These are phyloP conservation scores for Ophiostoma sp. DNA, from an alignment of 2,329 filamentous ascomycete species.

Conservation along the genomic window DNA sequence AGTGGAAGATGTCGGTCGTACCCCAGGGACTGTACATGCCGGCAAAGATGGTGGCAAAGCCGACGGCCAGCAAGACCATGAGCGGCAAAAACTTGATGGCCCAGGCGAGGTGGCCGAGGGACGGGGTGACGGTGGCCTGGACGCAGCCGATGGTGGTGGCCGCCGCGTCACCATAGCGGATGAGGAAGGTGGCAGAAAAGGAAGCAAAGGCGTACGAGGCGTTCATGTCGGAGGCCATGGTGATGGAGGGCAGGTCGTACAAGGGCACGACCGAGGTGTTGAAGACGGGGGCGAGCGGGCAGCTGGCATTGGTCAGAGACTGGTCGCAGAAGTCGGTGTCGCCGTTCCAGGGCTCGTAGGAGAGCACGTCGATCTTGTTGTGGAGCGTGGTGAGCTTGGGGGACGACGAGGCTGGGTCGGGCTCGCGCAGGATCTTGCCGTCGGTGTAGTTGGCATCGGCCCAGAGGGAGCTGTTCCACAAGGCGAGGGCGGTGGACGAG, in stretches of 20 bases:
- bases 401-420: slow-evolving; percentile 40
- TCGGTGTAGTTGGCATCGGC: slow-evolving; percentile 51
- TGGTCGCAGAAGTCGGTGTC: slow-evolving; percentile 61
- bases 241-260: slow-evolving; percentile 62
- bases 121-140: slow-evolving; percentile 75
- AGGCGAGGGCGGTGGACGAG: slow-evolving; percentile 52
- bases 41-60: slow-evolving; percentile 74
- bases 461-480: slow-evolving; percentile 56
- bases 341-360: slow-evolving; percentile 62
- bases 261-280: slow-evolving; percentile 34
- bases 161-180: slow-evolving; percentile 66
- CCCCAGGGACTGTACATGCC: slow-evolving; percentile 93
- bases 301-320: slow-evolving; percentile 54
- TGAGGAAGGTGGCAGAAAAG: slow-evolving; percentile 64
- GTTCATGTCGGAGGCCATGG: slow-evolving; percentile 65
- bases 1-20: slow-evolving; percentile 80
- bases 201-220: slow-evolving; percentile 85
- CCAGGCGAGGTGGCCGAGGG: slow-evolving; percentile 65
- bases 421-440: slow-evolving; percentile 72
- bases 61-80: slow-evolving; percentile 71
- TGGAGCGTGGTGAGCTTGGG: slow-evolving; percentile 68
- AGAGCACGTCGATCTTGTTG: slow-evolving; percentile 65
- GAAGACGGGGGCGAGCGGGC: slow-evolving; percentile 73
- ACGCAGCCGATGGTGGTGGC: slow-evolving; percentile 70
- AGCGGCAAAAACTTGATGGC: slow-evolving; percentile 72